These are phyloP conservation scores for Trichoderma pleuroti DNA, from an alignment of 2,329 filamentous ascomycete species.

Conservation along the genomic window DNA sequence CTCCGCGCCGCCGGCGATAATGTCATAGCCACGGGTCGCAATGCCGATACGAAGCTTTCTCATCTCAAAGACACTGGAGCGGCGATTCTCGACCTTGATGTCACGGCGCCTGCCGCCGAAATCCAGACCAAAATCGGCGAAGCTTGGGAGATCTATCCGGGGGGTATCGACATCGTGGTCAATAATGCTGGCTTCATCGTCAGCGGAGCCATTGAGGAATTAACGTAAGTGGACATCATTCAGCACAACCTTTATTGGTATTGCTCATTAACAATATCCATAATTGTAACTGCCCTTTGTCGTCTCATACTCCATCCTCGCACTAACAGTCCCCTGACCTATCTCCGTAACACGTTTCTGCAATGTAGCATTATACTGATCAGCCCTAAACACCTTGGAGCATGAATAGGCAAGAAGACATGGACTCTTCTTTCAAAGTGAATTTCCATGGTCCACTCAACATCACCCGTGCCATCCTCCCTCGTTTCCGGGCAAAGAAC, in stretches of 20 bases:
- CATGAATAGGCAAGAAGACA: constrained; percentile 24
- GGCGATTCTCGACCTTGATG: constrained; percentile 24
- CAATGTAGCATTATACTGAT: neutral
- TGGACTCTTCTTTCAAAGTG: constrained; percentile 29
- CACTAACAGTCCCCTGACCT: neutral
- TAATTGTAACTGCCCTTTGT: neutral
- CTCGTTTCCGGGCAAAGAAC: constrained; percentile 30
- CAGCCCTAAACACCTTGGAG: neutral
- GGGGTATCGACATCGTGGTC: constrained; percentile 36
- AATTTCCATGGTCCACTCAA: constrained; percentile 40
- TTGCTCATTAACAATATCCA: neutral
- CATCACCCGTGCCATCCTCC: constrained; percentile 34
- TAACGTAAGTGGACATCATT: constrained; percentile 21
- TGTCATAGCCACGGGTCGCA: constrained; percentile 41
- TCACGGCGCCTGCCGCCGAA: neutral
- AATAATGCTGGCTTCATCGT: constrained; percentile 38
- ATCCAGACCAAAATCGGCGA: constrained; percentile 21
- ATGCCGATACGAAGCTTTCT: constrained; percentile 32
- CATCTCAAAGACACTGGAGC: constrained; percentile 31
- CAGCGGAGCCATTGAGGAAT: constrained; percentile 27
- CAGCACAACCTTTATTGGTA: neutral
- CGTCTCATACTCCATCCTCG: neutral
- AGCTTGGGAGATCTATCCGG: constrained; percentile 24
- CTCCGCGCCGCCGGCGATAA: constrained; percentile 38
- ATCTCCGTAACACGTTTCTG: neutral